A percentile compares a stretch with the other conserved stretches of the same genome.
Evolutionary conservation across 139 green algal genomes (phyloP).

Genomic region (Tetratostichococcus sp.): DNA sequence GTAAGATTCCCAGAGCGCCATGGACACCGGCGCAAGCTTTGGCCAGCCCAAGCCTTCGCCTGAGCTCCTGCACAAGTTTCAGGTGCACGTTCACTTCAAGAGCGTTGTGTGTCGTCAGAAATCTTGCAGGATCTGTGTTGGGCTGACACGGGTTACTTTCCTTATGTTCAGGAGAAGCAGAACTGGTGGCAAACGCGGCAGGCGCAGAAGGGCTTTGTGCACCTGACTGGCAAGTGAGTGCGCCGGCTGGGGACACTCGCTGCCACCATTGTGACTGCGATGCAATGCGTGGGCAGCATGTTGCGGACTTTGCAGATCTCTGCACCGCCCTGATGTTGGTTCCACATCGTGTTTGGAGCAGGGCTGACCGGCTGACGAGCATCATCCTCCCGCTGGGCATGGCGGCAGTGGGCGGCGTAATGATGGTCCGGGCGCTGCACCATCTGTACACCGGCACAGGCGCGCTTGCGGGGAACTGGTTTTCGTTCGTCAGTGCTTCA

Average conservation of each 20-base stretch:
- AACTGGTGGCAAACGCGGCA: slow-evolving; percentile 3
- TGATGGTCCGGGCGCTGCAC: neutral
- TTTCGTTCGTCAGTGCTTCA: no score
- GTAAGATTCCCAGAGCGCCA: no score
- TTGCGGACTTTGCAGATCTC: no score
- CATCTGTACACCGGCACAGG: slow-evolving; percentile 16
- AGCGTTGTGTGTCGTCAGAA: no score
- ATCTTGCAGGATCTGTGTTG: no score
- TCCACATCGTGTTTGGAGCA: no score
- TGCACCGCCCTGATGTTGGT: no score
- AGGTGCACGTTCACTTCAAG: neutral
- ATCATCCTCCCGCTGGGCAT: slow-evolving; percentile 7
- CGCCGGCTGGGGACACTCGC: no score
- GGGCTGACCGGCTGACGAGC: slow-evolving; percentile 7
- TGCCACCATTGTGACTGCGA: no score
- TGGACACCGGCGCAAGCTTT: neutral
- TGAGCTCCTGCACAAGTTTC: neutral
- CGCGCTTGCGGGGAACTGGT: neutral
- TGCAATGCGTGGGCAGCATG: no score
- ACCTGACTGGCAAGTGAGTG: slow-evolving; percentile 15
- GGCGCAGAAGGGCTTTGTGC: slow-evolving; percentile 13
- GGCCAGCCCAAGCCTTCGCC: neutral
- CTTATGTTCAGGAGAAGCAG: slow-evolving; percentile 8
- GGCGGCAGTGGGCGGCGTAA: slow-evolving; percentile 1
- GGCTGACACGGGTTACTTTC: no score